Evolutionary conservation across 352 stramenopile genomes (phyloP), one percentile per base, ranked within the genome.

Genomic region (Albugo candida): DNA sequence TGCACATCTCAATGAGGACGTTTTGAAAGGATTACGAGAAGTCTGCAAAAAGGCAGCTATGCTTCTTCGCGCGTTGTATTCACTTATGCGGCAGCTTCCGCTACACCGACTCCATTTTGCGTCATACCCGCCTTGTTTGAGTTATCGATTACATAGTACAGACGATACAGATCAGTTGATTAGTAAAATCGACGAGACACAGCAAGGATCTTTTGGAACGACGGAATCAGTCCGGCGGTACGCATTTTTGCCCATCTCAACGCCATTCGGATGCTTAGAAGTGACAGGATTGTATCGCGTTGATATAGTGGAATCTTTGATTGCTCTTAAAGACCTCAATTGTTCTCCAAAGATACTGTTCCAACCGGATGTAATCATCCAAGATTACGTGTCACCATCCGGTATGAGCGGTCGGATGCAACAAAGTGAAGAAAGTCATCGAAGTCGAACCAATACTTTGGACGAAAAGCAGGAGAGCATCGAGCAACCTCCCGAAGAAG

Each of bases 301-400:
- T 6, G 63, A 83, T 41, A 80, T 64, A 36, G 63, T 76, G 18
- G 54, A 61, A 14, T 59, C 38, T 8, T 43, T 43, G 20, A 19
- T 24, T 24, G 38, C 38, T 24, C 17, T 24, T 8, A 24, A 43
- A 24, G 24, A 31, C 24, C 24, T 31, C 8, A 55, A 12, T 20
- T 38, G 3, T 10, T 31, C 24, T 8, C 38, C 38, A 43, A 24
- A 24, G 6, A 55, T 64, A 36, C 67, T 83, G 31, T 81, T 86
- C 37, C 62, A 83, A 31, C 62, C 81, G 38, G 79, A 86, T 41
- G 76, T 67, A 35, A 87, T 91, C 51, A 91, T 91, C 45, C 72
- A 86, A 37, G 75, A 91, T 44, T 91, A 91, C 53, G 75, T 91
- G 5, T 74, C 78, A 0, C 61, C 59, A 0, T 85, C 75, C 17